Evolutionary conservation across 2,329 filamentous ascomycete species (phyloP).

Genomic region (Aspergillus awamori): DNA sequence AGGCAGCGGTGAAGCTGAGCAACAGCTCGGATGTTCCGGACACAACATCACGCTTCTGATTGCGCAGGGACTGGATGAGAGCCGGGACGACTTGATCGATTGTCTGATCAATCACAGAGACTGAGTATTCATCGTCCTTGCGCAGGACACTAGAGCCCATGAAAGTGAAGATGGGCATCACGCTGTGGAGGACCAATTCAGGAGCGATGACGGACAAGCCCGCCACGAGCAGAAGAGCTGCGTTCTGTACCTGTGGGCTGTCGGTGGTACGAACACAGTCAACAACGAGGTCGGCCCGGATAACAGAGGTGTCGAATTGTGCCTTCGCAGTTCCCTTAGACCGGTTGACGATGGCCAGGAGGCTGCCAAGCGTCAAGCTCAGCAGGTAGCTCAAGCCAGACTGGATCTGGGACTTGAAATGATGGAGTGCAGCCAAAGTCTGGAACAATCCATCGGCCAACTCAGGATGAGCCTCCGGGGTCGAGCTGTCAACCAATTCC

Average conservation of each 20-base stretch:
- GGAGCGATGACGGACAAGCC: slow-evolving; percentile 84
- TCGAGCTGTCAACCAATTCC: slow-evolving; percentile 81
- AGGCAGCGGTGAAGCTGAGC: slow-evolving; percentile 94
- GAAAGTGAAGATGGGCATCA: slow-evolving; percentile 99
- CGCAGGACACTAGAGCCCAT: slow-evolving; percentile 90
- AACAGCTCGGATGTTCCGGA: slow-evolving; percentile 85
- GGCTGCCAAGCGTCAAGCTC: slow-evolving; percentile 76
- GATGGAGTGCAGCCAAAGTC: slow-evolving; percentile 82
- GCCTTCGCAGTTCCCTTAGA: slow-evolving; percentile 56
- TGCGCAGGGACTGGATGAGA: slow-evolving; percentile 79
- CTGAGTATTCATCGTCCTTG: slow-evolving; percentile 95
- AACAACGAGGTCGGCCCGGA: slow-evolving; percentile 87
- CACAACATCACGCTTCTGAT: slow-evolving; percentile 74
- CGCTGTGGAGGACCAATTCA: slow-evolving; percentile 88
- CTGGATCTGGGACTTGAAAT: slow-evolving; percentile 76
- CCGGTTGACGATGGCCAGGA: slow-evolving; percentile 80
- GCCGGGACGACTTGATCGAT: slow-evolving; percentile 93
- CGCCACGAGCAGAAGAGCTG: slow-evolving; percentile 83
- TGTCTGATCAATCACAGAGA: slow-evolving; percentile 91
- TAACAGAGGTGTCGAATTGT: slow-evolving; percentile 74
- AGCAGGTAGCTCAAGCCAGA: slow-evolving; percentile 91
- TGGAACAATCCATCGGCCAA: slow-evolving; percentile 80
- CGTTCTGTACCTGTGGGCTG: slow-evolving; percentile 91
- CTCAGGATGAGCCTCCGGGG: slow-evolving; percentile 71
- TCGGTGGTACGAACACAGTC: slow-evolving; percentile 91